phyloP scores from a whole-genome alignment of 257 asterid species.

The Striga asiatica region DNA sequence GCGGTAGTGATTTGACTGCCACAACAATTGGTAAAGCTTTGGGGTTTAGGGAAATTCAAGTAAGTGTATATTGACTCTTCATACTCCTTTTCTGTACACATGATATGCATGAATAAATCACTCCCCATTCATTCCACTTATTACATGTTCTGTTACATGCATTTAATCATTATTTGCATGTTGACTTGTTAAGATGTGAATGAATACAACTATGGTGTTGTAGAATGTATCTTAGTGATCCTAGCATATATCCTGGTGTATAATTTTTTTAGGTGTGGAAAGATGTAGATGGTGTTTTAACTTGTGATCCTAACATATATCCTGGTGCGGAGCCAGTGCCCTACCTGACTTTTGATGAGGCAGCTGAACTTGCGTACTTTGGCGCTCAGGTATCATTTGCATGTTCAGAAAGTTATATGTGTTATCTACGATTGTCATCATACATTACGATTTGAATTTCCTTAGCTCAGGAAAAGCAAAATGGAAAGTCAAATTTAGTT shows the following conservation, averaged over 20 bases:
- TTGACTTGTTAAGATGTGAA: background rate
- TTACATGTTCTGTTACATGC: background rate
- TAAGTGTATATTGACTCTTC: background rate
- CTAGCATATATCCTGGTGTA: slow-evolving; percentile 2
- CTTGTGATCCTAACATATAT: slow-evolving; percentile 86
- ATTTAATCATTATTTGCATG: background rate
- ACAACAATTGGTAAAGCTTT: slow-evolving; percentile 76
- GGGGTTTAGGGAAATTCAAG: slow-evolving; percentile 77
- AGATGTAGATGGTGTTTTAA: slow-evolving; percentile 96
- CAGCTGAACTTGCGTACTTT: slow-evolving; percentile 96
- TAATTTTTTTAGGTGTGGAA: slow-evolving; percentile 75
- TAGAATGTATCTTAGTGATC: slow-evolving; percentile 1
- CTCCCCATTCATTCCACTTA: background rate
- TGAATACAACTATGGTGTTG: background rate
- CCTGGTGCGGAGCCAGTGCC: slow-evolving; percentile 71
- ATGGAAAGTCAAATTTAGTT: background rate
- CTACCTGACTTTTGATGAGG: slow-evolving; percentile 86
- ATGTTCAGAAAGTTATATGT: background rate
- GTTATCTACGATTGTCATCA: slow-evolving; percentile 6
- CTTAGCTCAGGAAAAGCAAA: background rate
- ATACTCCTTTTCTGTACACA: background rate
- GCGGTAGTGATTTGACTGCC: slow-evolving; percentile 87
- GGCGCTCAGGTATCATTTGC: slow-evolving; percentile 35
- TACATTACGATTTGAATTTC: background rate
- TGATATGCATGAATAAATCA: background rate